Base-by-base conservation (phyloP, 2,329 filamentous ascomycete genomes). In the Cordyceps cicadae region DNA sequence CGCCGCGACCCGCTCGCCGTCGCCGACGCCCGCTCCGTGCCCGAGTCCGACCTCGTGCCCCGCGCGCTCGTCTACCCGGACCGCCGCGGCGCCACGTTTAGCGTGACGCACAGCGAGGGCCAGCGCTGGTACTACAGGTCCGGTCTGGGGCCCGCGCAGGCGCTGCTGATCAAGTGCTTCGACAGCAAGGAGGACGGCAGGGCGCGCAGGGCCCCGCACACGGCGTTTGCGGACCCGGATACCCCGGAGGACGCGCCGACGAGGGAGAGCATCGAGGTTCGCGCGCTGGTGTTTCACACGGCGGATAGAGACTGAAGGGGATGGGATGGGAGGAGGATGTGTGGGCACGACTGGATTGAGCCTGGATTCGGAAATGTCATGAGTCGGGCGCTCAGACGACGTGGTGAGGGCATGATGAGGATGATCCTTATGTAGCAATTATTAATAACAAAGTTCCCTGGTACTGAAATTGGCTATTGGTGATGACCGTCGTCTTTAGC, bases 261-360 rank as follows among this genome's bases (percentile, higher is more conserved):
- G 0, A 77, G 88, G 64, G 86, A 84, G 74, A 85, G 81, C 68
- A 83, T 85, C 62, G 83, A 86, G 70, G 73, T 85, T 2, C 68
- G 82, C 51, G 75, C 76, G 5, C 70, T 84, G 65, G 80, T 83
- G 0, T 84, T 84, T 63, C 74, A 80, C 66, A 72, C 75, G 0
- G 70, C 79, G 26, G 72, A 75, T 54, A 64, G 67, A 6, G 71
- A 73, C 15, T 74, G 61, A 64, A 64, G 9, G 19, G n/a, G 39
- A 19, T 45, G 15, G 29, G 29, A 29, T 29, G 29, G 26, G 26
- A 29, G 3, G 26, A 8, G 5, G 29, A 29, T 4, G 29, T 29
- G 29, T 29, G 29, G 6, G 29, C 29, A 29, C 29, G 5, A 7
- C 7, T 29, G 29, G 5, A 29, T 29, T 8, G 29, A 29, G 29